Evolutionary conservation across 129 eudicot genomes (phyloP).

Genomic region (Centella asiatica): DNA sequence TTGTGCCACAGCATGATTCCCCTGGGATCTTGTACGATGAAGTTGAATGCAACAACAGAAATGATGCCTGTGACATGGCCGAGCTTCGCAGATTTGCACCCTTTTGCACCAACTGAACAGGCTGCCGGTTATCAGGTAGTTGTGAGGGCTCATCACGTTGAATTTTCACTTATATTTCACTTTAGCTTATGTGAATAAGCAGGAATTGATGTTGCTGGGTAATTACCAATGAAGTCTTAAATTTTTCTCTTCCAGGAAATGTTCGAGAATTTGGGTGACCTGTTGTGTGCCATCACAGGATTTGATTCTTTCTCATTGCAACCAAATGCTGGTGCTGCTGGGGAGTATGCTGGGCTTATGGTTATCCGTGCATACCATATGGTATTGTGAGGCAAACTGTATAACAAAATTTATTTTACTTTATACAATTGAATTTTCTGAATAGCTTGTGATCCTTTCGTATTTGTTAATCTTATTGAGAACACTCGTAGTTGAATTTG

Average conservation of each 20-base stretch:
- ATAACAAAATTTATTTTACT: too few species aligned
- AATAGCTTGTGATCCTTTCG: too few species aligned
- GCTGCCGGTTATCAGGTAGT: constrained; percentile 74
- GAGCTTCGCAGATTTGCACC: constrained; percentile 62
- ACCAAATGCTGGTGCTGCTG: constrained; percentile 99
- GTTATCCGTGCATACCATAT: constrained; percentile 92
- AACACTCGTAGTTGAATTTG: too few species aligned
- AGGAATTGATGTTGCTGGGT: background rate
- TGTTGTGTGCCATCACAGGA: constrained; percentile 78
- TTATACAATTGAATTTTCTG: too few species aligned
- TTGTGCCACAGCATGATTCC: constrained; percentile 97
- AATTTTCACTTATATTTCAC: background rate
- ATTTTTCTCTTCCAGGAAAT: constrained; percentile 55
- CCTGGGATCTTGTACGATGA: constrained; percentile 94
- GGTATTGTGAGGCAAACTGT: constrained; percentile 34
- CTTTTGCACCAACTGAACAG: constrained; percentile 87
- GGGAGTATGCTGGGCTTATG: constrained; percentile 98
- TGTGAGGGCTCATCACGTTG: background rate
- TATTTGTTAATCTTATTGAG: too few species aligned
- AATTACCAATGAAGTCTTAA: too few species aligned
- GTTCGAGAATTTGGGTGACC: constrained; percentile 75
- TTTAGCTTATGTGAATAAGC: background rate
- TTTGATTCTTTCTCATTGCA: constrained; percentile 96
- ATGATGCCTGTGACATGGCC: constrained; percentile 99
- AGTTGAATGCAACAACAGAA: constrained; percentile 90